Evolutionary conservation across 2,329 filamentous ascomycete genomes (phyloP), one percentile per base, ranked within the genome.

Genomic region (Chaetothyriales sp.): DNA sequence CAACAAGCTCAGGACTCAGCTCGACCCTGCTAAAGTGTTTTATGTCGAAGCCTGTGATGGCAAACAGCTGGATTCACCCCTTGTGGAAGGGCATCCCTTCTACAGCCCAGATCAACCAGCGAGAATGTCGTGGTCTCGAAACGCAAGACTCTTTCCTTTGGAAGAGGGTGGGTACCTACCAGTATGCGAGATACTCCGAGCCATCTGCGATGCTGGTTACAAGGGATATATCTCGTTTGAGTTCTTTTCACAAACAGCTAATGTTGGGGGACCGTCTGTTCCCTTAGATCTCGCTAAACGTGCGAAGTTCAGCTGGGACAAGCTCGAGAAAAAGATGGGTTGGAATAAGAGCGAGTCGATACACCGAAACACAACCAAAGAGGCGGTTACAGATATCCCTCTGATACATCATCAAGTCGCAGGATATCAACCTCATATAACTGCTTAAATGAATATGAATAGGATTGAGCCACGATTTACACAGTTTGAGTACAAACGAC

Each of bases 41-140:
- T 86, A 85, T 60, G 72, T 90, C 1, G 86, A 90, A 63, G 74
- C 89, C 6, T 85, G 85, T 4, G 85, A 90, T 61, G 86, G 80
- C 1, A 83, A 87, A 64, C 71, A 75, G 3, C 71, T 89, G 2
- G 61, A 65, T 0, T 60, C 68, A 9, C 84, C 85, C 0, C 65
- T 89, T 7, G 60, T 74, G 2, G 63, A 72, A 18, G 73, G 71
- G 1, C 82, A 86, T 62, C 64, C 70, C 5, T 83, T 77, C 60
- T 76, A 83, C 67, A 69, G 77, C 7, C 64, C 73, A 0, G 73
- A 71, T 4, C 82, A 85, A 65, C 76, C 75, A 15, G 63, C 77
- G 1, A 69, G 82, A 2, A 89, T 90, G 86, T 86, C 77, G 61
- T 90, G 86, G 86, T 86, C 78, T 40, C 70, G 86, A 18, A 89